These are phyloP conservation scores for Kluyveromyces wickerhamii DNA, from an alignment of 805 yeast species.

Conservation along the genomic window DNA sequence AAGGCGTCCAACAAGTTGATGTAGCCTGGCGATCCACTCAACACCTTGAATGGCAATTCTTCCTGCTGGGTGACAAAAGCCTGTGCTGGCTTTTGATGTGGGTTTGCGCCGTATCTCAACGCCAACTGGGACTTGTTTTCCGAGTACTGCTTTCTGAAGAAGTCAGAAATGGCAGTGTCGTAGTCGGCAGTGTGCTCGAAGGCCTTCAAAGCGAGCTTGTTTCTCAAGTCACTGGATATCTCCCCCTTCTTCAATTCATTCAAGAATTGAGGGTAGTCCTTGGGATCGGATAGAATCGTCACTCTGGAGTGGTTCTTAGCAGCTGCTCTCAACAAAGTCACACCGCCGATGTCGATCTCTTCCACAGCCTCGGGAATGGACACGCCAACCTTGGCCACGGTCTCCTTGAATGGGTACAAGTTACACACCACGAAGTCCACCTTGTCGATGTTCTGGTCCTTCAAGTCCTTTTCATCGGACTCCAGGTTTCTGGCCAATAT, in stretches of 20 bases:
- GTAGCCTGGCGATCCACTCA: constrained; percentile 95
- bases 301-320: constrained; percentile 98
- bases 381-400: constrained; percentile 90
- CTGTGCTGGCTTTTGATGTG: constrained; percentile 99
- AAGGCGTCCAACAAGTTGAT: constrained; percentile 93
- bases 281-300: constrained; percentile 89
- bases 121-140: constrained; percentile 87
- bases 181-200: constrained; percentile 98
- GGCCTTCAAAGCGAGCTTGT: constrained; percentile 87
- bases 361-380: constrained; percentile 97
- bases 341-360: constrained; percentile 98
- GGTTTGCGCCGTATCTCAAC: constrained; percentile 96
- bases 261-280: constrained; percentile 81
- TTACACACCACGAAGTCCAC: constrained; percentile 97
- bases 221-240: constrained; percentile 64
- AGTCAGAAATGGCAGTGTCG: constrained; percentile 92
- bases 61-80: constrained; percentile 83
- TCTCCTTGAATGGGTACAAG: constrained; percentile 96
- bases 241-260: constrained; percentile 70
- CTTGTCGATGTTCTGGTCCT: constrained; percentile 84
- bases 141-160: constrained; percentile 93
- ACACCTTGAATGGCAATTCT: constrained; percentile 85
- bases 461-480: constrained; percentile 81
- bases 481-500: constrained; percentile 91
- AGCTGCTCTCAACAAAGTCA: constrained; percentile 93